phyloP scores from a whole-genome alignment of 257 asterid genomes.

The Ilex asprella region DNA sequence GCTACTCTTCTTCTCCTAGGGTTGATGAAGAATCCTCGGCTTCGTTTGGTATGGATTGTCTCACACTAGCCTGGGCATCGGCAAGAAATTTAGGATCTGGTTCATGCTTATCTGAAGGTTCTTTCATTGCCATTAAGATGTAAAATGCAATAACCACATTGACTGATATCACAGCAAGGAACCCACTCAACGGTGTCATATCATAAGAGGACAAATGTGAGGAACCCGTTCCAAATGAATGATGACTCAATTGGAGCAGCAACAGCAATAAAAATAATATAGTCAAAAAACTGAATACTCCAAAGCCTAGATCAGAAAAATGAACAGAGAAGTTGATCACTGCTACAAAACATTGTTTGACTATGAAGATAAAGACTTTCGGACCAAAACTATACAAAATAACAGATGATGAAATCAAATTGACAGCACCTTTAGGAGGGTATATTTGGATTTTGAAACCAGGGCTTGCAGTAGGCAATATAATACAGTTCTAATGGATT shows the following conservation, averaged over 20 bases:
- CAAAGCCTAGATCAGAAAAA: no score
- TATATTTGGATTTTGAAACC: no score
- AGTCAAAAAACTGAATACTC: no score
- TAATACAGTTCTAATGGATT: no score
- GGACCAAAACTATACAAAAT: no score
- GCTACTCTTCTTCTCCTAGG: conserved; percentile 38
- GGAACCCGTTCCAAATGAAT: conserved; percentile 39
- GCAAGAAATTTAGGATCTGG: conserved; percentile 71
- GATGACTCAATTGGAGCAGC: not conserved
- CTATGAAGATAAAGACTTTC: no score
- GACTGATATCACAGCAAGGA: conserved; percentile 82
- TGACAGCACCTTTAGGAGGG: no score
- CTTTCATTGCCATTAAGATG: conserved; percentile 76
- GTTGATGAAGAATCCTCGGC: conserved; percentile 16
- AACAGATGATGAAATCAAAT: no score
- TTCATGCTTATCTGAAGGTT: conserved; percentile 71
- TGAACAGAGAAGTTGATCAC: no score
- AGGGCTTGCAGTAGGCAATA: no score
- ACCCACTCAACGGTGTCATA: conserved; percentile 65
- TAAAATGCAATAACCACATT: conserved; percentile 69
- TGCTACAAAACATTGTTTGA: no score
- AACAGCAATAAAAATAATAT: no score
- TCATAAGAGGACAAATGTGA: conserved; percentile 51
- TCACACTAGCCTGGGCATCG: conserved; percentile 62
- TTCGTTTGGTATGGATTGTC: conserved; percentile 27